A percentile compares a stretch with the other conserved stretches of the same genome.
Evolutionary conservation across 192 early-diverging fungal species (phyloP).

Genomic region (Podila minutissima): DNA sequence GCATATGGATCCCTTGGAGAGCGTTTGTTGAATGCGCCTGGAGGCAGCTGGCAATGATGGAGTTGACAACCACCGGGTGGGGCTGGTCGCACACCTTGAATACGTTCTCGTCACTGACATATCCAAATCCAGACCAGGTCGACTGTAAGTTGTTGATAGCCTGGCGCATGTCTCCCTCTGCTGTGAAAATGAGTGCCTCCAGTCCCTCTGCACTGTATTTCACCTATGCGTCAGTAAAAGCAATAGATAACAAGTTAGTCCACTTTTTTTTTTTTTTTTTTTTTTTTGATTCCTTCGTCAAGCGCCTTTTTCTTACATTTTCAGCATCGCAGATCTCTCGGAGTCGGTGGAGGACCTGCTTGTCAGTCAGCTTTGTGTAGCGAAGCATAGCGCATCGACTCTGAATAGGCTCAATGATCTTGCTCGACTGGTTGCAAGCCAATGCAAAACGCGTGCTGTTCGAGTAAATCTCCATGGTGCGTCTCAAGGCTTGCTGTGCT

Average conservation of each 20-base stretch:
- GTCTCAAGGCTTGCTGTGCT: conserved; percentile 96
- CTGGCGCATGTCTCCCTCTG: conserved; percentile 99
- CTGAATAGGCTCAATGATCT: conserved; percentile 99
- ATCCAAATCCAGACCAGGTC: conserved; percentile 86
- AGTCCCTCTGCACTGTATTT: conserved; percentile 88
- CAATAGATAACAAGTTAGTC: no score
- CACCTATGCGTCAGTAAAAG: conserved; percentile 56
- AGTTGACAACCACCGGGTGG: conserved; percentile 83
- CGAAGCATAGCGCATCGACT: conserved; percentile 93
- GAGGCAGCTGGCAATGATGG: conserved; percentile 79
- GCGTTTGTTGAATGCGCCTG: conserved; percentile 78
- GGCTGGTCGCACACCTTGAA: conserved; percentile 99
- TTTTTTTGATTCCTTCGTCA: not conserved
- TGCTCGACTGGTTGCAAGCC: conserved; percentile 95
- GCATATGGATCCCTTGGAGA: conserved; percentile 67
- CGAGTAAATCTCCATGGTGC: conserved; percentile 99
- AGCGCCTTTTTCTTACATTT: conserved; percentile 56
- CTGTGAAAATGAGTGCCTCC: conserved; percentile 93
- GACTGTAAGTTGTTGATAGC: conserved; percentile 97
- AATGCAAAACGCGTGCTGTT: conserved; percentile 95
- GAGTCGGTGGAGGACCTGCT: conserved; percentile 83
- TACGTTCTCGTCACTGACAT: conserved; percentile 89
- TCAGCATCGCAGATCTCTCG: conserved; percentile 86
- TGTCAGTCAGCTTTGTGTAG: conserved; percentile 81
- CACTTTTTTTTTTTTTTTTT: no score